Conservation (phyloP, 2,329 filamentous ascomycete genomes). For the Pseudogymnoascus sp. region DNA sequence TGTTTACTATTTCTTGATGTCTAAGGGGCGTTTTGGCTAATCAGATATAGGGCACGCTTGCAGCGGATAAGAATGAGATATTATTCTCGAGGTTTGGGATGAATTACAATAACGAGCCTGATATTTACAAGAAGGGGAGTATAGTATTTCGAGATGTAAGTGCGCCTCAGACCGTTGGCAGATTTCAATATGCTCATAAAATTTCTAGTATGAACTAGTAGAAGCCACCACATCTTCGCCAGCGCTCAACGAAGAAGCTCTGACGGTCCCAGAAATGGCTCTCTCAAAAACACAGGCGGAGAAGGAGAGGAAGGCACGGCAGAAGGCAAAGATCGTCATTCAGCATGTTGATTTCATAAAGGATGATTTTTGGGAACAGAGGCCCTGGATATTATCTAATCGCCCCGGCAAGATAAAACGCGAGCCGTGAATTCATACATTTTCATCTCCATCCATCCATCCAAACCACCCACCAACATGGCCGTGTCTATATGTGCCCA, state of each 20-base stretch:
- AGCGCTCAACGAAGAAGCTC: conserved; percentile 28
- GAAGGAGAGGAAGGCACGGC: conserved; percentile 70
- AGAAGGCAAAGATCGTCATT: conserved; percentile 72
- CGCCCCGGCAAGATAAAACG: conserved; percentile 65
- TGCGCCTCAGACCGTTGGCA: not conserved
- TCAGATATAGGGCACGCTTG: conserved; percentile 60
- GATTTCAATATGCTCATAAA: conserved; percentile 3
- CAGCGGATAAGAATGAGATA: conserved; percentile 92
- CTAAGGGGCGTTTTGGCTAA: conserved; percentile 17
- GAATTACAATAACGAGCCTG: conserved; percentile 95
- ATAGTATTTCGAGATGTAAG: conserved; percentile 67
- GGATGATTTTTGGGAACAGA: conserved; percentile 83
- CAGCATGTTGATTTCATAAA: conserved; percentile 92
- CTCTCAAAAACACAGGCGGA: conserved; percentile 75
- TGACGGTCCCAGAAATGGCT: conserved; percentile 42
- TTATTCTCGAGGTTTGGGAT: conserved; percentile 81
- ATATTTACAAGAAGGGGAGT: conserved; percentile 89
- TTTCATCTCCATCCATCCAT: not conserved
- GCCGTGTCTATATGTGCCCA: not conserved
- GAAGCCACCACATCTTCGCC: conserved; percentile 37
- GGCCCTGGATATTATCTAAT: conserved; percentile 76
- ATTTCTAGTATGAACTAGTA: conserved; percentile 59
- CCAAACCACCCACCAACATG: not conserved
- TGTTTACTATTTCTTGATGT: conserved; percentile 18
- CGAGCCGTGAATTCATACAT: conserved; percentile 29